Evolutionary conservation across 108 stramenopile genomes (phyloP), one percentile per base, ranked within the genome.

Genomic region (Epithemia pelagica): DNA sequence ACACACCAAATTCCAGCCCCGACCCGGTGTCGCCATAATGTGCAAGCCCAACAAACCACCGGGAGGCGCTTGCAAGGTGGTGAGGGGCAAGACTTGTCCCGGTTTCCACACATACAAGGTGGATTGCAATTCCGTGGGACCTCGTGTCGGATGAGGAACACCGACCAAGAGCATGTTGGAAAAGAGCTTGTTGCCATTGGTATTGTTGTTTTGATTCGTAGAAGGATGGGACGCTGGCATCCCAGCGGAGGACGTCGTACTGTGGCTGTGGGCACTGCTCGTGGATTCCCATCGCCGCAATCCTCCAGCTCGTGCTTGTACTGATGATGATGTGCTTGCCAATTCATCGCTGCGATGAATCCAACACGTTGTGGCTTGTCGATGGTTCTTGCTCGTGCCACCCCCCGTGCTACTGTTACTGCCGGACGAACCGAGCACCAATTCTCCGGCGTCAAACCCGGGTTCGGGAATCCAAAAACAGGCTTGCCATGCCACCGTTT

Each of bases 401-500:
- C 15, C 5, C 18, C 26, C 5, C 20, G 27, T 7, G 7, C 26
- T 29, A 28, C 21, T 27, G 7, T 5, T 26, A 8, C 5, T 7
- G 7, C 56, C 56, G 56, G 56, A 58, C 52, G 52, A 15, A 20
- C 18, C 15, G 37, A 46, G 5, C 10, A 46, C 37, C 37, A 46
- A 15, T 46, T 46, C 37, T 46, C 10, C 5, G 5, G 37, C 10
- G 56, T 23, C 26, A 23, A 7, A 58, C 18, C 15, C 7, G 18
- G 56, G 56, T 58, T 62, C 28, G 2, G 71, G 67, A 26, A 75
- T 52, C 31, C 77, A 59, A 30, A 69, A 69, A 58, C 69, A 67
- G 46, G 81, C 72, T 72, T 77, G 77, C 81, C 81, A 87, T 5
- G 72, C 52, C 0, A 87, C 68, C 8, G 82, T 62, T 32, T 76